Conservation (phyloP, 2,329 filamentous ascomycete species). For the Xylaria polymorpha region DNA sequence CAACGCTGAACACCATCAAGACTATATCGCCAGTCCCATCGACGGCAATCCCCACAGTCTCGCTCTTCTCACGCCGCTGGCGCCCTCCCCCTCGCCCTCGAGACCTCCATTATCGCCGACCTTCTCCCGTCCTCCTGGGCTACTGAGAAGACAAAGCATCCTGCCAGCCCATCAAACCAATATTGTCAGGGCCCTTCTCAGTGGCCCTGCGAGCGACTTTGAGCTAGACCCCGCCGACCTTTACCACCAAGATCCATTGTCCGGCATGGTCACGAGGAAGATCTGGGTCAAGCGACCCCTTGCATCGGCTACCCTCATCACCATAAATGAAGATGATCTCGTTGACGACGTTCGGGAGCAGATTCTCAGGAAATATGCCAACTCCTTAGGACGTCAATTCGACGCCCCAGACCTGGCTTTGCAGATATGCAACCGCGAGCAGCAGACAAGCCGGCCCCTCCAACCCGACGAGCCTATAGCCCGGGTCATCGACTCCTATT, state of each 20-base stretch:
- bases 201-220: slow-evolving; percentile 55
- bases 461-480: slow-evolving; percentile 88
- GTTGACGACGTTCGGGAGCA: slow-evolving; percentile 95
- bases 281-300: slow-evolving; percentile 93
- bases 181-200: slow-evolving; percentile 65
- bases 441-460: slow-evolving; percentile 73
- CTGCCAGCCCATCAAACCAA: slow-evolving; percentile 58
- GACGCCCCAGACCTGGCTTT: slow-evolving; percentile 91
- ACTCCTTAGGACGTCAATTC: slow-evolving; percentile 88
- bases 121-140: slow-evolving; percentile 47
- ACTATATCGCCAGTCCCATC: slow-evolving; percentile 30
- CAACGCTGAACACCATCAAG: slow-evolving; percentile 4
- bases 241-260: slow-evolving; percentile 54
- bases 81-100: slow-evolving; percentile 29
- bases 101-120: slow-evolving; percentile 39
- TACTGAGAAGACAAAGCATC: slow-evolving; percentile 57
- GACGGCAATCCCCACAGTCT: slow-evolving; percentile 39
- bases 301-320: slow-evolving; percentile 87
- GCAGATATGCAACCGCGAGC: slow-evolving; percentile 78
- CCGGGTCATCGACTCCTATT: slow-evolving; percentile 82
- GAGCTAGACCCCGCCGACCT: slow-evolving; percentile 52
- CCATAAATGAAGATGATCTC: slow-evolving; percentile 86
- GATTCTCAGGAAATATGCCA: slow-evolving; percentile 92
- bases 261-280: slow-evolving; percentile 76
- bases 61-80: slow-evolving; percentile 35